A percentile compares a stretch with the other conserved stretches of the same genome.
These are phyloP conservation scores for Pythium dissimile DNA, from an alignment of 352 stramenopile genomes.

Conservation along the genomic window DNA sequence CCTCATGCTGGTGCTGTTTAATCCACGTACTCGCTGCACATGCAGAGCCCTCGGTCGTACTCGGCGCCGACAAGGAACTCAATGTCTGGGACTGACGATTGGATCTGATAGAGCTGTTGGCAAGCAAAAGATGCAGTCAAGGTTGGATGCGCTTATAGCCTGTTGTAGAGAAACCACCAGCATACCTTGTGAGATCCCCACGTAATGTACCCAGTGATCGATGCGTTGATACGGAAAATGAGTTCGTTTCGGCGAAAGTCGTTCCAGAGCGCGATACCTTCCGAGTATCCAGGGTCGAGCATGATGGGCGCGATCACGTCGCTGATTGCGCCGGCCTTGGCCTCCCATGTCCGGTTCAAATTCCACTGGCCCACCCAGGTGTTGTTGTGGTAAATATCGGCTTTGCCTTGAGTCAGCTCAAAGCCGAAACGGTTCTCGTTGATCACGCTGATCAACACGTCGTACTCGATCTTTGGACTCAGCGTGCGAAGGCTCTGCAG, in stretches of 20 bases:
- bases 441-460: slow-evolving; percentile 83
- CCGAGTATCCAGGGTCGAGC: slow-evolving; percentile 60
- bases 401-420: slow-evolving; percentile 61
- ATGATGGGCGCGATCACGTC: slow-evolving; percentile 76
- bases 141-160: too few relatives aligned
- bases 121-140: not conserved
- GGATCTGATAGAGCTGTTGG: slow-evolving; percentile 74
- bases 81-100: slow-evolving; percentile 69
- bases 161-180: too few relatives aligned
- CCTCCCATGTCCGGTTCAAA: slow-evolving; percentile 59
- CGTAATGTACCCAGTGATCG: slow-evolving; percentile 75
- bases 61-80: slow-evolving; percentile 86
- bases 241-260: slow-evolving; percentile 74
- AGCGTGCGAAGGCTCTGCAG: slow-evolving; percentile 68
- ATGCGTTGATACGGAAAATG: slow-evolving; percentile 81
- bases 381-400: slow-evolving; percentile 81
- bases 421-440: slow-evolving; percentile 90
- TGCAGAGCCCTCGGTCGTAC: slow-evolving; percentile 81
- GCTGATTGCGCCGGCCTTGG: slow-evolving; percentile 66
- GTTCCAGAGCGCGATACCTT: slow-evolving; percentile 57
- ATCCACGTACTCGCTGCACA: slow-evolving; percentile 74
- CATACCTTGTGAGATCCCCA: slow-evolving; percentile 77
- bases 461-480: slow-evolving; percentile 80
- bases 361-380: slow-evolving; percentile 71
- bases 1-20: slow-evolving; percentile 12